Conservation (phyloP, 1,139 yeast genomes). For the Hyphopichia burtonii region DNA sequence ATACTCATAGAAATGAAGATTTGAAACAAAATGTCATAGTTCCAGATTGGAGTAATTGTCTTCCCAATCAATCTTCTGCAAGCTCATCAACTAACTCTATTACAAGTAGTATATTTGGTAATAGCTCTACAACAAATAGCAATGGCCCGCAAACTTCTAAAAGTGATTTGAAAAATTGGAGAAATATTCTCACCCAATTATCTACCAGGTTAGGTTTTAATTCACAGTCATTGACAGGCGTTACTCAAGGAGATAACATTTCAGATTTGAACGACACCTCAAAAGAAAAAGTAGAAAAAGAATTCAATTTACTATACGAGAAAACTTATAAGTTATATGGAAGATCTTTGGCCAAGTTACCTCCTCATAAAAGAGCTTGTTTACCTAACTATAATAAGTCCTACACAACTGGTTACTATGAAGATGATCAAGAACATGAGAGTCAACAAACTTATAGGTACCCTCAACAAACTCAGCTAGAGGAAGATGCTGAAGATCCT, state of each 20-base stretch:
- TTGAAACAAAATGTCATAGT: constrained; percentile 42
- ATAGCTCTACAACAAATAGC: constrained; percentile 26
- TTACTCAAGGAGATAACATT: constrained; percentile 16
- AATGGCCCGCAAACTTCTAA: constrained; percentile 12
- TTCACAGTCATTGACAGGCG: constrained; percentile 30
- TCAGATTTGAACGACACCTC: constrained; percentile 12
- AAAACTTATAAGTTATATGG: constrained; percentile 44
- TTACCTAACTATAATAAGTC: constrained; percentile 40
- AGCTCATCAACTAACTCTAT: constrained; percentile 4
- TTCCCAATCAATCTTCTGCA: constrained; percentile 29
- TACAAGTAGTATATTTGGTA: constrained; percentile 21
- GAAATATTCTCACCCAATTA: constrained; percentile 33
- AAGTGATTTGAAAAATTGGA: constrained; percentile 39
- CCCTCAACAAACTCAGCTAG: constrained; percentile 24
- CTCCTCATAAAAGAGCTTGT: constrained; percentile 40
- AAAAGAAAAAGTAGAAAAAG: constrained; percentile 31
- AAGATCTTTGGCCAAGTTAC: constrained; percentile 36
- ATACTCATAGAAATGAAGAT: constrained; percentile 48
- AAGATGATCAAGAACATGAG: constrained; percentile 10
- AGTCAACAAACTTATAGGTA: constrained; percentile 10
- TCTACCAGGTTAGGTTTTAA: constrained; percentile 40
- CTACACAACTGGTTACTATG: constrained; percentile 16
- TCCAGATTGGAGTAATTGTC: constrained; percentile 43
- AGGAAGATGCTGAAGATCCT: constrained; percentile 30
- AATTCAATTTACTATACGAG: constrained; percentile 36